Evolutionary conservation across 176 grass and related monocot genomes (phyloP).

Genomic region (Carex myosuroides): DNA sequence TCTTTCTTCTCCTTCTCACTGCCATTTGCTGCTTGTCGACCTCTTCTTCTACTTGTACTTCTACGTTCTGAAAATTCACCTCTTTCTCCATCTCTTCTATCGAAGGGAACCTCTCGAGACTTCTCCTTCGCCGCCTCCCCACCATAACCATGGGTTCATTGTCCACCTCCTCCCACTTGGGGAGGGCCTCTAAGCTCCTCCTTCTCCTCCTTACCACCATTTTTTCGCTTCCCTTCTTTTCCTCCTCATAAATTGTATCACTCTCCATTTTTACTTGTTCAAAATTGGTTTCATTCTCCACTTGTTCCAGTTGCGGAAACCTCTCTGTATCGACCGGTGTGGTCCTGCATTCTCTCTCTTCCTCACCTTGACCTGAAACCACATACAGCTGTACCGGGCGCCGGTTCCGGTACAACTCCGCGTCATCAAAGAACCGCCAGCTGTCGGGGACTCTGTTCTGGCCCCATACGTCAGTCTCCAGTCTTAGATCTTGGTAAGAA

Average conservation of each 20-base stretch:
- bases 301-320: slow-evolving; percentile 2
- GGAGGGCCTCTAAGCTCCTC: slow-evolving; percentile 31
- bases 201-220: slow-evolving; percentile 35
- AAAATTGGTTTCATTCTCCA: neutral
- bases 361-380: slow-evolving; percentile 28
- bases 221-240: neutral
- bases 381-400: slow-evolving; percentile 25
- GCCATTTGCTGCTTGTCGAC: neutral
- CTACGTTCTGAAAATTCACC: neutral
- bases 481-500: slow-evolving; percentile 78
- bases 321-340: slow-evolving; percentile 62
- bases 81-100: slow-evolving; percentile 21
- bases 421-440: slow-evolving; percentile 69
- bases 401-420: slow-evolving; percentile 35
- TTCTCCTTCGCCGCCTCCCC: slow-evolving; percentile 20
- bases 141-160: neutral
- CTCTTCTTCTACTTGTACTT: neutral
- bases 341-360: slow-evolving; percentile 30
- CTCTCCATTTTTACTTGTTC: slow-evolving; percentile 28
- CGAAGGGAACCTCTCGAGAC: slow-evolving; percentile 9
- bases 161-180: slow-evolving; percentile 6
- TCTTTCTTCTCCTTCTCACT: slow-evolving; percentile 23
- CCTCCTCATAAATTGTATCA: slow-evolving; percentile 1
- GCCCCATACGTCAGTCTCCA: slow-evolving; percentile 38
- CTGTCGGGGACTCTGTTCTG: slow-evolving; percentile 26